A percentile compares a stretch with the other conserved stretches of the same genome.
phyloP scores from a whole-genome alignment of 345 rosid species.

The rapeseed (Brassica napus) region Da-Ae NC_063434.1:21171001-21171500 shows the following conservation, averaged over 20 bases:
- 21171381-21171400: too few relatives aligned
- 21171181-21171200: background rate
- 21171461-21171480: background rate
- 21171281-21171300: background rate
- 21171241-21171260: slow-evolving; percentile 2
- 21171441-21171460: background rate
- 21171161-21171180: background rate
- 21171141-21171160: slow-evolving; percentile 28
- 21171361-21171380: too few relatives aligned
- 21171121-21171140: slow-evolving; percentile 49
- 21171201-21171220: background rate
- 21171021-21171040: slow-evolving; percentile 65
- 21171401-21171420: background rate
- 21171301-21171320: background rate
- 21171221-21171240: background rate
- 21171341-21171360: too few relatives aligned
- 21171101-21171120: slow-evolving; percentile 53
- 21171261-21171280: slow-evolving; percentile 15
- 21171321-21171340: background rate
- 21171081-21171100: slow-evolving; percentile 75
- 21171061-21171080: slow-evolving; percentile 44
- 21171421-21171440: background rate
- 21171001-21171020: slow-evolving; percentile 55
- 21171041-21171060: slow-evolving; percentile 57
- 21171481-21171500: background rate